Evolutionary conservation across 2,329 filamentous ascomycete species (phyloP).

Genomic region (Microsporum ferrugineum): DNA sequence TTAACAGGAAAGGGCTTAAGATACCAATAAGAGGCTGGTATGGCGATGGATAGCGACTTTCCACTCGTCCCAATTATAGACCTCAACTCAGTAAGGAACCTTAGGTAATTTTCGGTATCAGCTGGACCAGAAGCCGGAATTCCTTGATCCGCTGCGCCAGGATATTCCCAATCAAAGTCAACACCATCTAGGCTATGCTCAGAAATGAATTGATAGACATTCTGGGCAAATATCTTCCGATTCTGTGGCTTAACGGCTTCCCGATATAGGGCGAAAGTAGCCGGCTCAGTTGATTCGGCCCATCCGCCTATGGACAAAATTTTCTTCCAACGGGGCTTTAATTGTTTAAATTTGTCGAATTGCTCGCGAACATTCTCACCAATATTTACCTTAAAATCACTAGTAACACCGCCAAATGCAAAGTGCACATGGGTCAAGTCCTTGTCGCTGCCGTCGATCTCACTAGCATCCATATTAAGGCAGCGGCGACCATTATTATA

Average conservation of each 20-base stretch:
- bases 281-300: slow-evolving; percentile 30
- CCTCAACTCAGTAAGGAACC: slow-evolving; percentile 19
- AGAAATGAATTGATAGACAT: slow-evolving; percentile 31
- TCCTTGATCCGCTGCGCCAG: slow-evolving; percentile 26
- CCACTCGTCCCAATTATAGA: slow-evolving; percentile 16
- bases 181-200: slow-evolving; percentile 32
- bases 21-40: slow-evolving; percentile 24
- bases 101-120: slow-evolving; percentile 26
- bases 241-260: slow-evolving; percentile 27
- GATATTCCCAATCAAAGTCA: slow-evolving; percentile 31
- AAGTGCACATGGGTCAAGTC: slow-evolving; percentile 23
- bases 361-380: slow-evolving; percentile 21
- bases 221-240: slow-evolving; percentile 28
- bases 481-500: slow-evolving; percentile 23
- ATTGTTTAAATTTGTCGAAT: neutral
- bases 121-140: slow-evolving; percentile 21
- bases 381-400: neutral
- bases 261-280: slow-evolving; percentile 30
- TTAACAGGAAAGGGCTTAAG: slow-evolving; percentile 20
- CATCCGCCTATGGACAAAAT: slow-evolving; percentile 31
- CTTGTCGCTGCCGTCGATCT: slow-evolving; percentile 12
- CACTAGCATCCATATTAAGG: slow-evolving; percentile 18
- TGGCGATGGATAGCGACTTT: slow-evolving; percentile 19
- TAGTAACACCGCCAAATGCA: slow-evolving; percentile 23
- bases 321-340: neutral